Percentiles rank a stretch among this genome's conserved stretches.
Evolutionary conservation across 2,329 filamentous ascomycete species (phyloP).

Genomic region (Scedosporium minutisporum): DNA sequence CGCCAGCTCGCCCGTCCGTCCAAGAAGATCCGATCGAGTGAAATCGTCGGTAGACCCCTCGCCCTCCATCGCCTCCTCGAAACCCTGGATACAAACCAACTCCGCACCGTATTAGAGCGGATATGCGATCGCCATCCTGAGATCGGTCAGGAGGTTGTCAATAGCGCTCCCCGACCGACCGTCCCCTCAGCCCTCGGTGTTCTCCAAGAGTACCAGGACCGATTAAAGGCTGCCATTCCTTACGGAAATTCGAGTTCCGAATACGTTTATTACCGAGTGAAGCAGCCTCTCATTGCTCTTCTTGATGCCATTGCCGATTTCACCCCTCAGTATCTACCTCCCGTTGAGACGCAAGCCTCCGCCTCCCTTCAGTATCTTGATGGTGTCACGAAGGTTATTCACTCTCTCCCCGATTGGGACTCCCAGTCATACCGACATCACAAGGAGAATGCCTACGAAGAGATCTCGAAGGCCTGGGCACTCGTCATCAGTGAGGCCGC

Average conservation of each 20-base stretch:
- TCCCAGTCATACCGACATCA: constrained; percentile 80
- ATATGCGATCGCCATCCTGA: constrained; percentile 86
- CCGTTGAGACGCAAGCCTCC: constrained; percentile 75
- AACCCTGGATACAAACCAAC: constrained; percentile 76
- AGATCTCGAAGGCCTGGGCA: constrained; percentile 89
- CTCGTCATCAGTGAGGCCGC: constrained; percentile 82
- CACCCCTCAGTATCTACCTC: constrained; percentile 89
- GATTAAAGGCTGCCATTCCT: constrained; percentile 71
- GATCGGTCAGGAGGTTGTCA: constrained; percentile 74
- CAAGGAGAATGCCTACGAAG: constrained; percentile 93
- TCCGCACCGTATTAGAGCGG: constrained; percentile 77
- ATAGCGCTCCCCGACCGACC: constrained; percentile 77
- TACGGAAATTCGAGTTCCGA: constrained; percentile 79
- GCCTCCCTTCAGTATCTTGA: constrained; percentile 82
- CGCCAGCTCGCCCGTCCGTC: constrained; percentile 57
- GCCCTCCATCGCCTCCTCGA: constrained; percentile 70
- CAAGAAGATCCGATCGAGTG: constrained; percentile 55
- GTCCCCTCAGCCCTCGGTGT: constrained; percentile 73
- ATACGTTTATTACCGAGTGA: constrained; percentile 90
- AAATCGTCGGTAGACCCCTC: constrained; percentile 51
- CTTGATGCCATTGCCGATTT: constrained; percentile 89
- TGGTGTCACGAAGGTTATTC: constrained; percentile 80
- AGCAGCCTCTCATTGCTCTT: constrained; percentile 67
- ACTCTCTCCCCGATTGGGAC: constrained; percentile 84
- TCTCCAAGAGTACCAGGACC: constrained; percentile 69